Evolutionary conservation across 768 basidiomycete species (phyloP).

Genomic region (Bullera alba): DNA sequence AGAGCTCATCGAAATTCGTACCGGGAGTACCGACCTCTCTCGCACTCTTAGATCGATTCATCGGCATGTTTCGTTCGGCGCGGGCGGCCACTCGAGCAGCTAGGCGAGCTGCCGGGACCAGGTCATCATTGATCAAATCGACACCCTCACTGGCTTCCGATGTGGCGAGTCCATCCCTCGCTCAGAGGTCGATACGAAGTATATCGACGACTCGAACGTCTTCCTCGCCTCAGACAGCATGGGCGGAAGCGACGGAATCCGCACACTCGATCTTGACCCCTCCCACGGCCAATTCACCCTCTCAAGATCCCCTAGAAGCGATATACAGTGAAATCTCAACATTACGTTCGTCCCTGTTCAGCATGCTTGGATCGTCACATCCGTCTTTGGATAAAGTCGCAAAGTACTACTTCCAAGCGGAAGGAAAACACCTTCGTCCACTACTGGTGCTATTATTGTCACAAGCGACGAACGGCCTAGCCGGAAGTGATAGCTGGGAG

Average conservation of each 20-base stretch:
- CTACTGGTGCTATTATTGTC: conserved; percentile 81
- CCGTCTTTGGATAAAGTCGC: conserved; percentile 81
- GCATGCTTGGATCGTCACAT: conserved; percentile 79
- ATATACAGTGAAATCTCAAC: conserved; percentile 66
- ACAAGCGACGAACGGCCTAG: conserved; percentile 87
- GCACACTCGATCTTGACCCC: conserved; percentile 37
- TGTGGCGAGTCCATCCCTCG: neutral
- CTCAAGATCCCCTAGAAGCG: conserved; percentile 26
- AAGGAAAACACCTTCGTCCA: conserved; percentile 76
- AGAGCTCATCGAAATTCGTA: too few species aligned
- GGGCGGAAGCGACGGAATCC: conserved; percentile 39
- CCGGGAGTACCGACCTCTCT: too few species aligned
- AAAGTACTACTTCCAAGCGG: conserved; percentile 81
- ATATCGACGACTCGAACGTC: too few species aligned
- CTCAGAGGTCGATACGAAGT: too few species aligned
- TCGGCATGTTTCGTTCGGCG: neutral
- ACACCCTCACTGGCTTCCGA: neutral
- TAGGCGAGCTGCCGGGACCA: neutral
- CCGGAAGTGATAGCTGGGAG: conserved; percentile 50
- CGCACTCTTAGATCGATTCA: too few species aligned
- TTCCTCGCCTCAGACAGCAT: conserved; percentile 22
- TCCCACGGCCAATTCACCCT: conserved; percentile 7
- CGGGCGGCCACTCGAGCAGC: too few species aligned
- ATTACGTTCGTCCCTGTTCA: conserved; percentile 65
- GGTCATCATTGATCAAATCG: neutral